phyloP scores from a whole-genome alignment of 352 stramenopile genomes.

The Thraustochytrium striatum region DNA sequence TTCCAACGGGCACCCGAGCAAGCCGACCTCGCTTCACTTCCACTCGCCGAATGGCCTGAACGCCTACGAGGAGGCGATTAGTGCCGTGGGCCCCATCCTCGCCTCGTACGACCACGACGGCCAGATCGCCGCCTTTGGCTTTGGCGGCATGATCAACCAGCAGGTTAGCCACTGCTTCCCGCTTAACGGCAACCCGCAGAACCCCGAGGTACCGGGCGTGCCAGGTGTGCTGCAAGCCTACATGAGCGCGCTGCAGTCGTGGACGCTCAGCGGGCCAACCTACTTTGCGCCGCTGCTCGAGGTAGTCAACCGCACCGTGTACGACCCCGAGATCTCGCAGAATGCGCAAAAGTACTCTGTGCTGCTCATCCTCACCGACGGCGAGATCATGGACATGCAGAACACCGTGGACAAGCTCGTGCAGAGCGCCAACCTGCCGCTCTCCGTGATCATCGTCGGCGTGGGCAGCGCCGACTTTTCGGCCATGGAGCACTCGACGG shows the following conservation, averaged over 20 bases:
- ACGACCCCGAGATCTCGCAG: slow-evolving; percentile 44
- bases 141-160: slow-evolving; percentile 30
- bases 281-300: slow-evolving; percentile 44
- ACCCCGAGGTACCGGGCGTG: slow-evolving; percentile 34
- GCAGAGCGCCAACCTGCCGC: slow-evolving; percentile 20
- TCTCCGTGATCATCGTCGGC: slow-evolving; percentile 46
- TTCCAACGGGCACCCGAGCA: slow-evolving; percentile 48
- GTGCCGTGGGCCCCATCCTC: neutral
- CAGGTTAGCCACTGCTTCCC: slow-evolving; percentile 37
- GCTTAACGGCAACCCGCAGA: slow-evolving; percentile 29
- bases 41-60: neutral
- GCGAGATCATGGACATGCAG: slow-evolving; percentile 49
- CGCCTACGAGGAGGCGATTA: slow-evolving; percentile 12
- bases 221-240: slow-evolving; percentile 28
- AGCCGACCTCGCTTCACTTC: slow-evolving; percentile 14
- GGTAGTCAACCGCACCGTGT: neutral
- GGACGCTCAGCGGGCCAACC: slow-evolving; percentile 28
- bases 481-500: slow-evolving; percentile 40
- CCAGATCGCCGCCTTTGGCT: slow-evolving; percentile 40
- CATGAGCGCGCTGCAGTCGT: neutral
- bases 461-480: slow-evolving; percentile 31
- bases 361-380: slow-evolving; percentile 45
- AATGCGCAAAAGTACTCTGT: slow-evolving; percentile 48
- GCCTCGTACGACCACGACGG: slow-evolving; percentile 43
- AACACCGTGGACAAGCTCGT: slow-evolving; percentile 34